These are phyloP conservation scores for Sclerotinia minor DNA, from an alignment of 2,329 filamentous ascomycete species.

Conservation along the genomic window DNA sequence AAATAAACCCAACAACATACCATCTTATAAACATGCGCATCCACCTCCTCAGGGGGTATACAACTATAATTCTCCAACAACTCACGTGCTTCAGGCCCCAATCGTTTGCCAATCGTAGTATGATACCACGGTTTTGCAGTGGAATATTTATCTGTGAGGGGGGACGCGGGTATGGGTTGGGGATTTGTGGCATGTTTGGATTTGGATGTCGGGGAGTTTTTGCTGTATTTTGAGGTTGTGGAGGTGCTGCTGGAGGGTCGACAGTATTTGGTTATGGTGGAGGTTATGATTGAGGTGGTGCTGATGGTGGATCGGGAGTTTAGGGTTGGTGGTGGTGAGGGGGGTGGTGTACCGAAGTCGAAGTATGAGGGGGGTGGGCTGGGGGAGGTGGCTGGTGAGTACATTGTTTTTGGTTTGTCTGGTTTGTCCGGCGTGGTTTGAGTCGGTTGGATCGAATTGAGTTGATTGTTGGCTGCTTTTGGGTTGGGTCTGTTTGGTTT, in stretches of 20 bases:
- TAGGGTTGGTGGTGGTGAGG: background rate
- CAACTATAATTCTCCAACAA: constrained; percentile 32
- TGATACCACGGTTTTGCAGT: constrained; percentile 22
- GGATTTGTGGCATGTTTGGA: background rate
- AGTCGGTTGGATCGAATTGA: no score
- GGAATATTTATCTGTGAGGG: constrained; percentile 10
- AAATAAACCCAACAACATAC: constrained; percentile 19
- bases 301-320: background rate
- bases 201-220: no score
- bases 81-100: constrained; percentile 25
- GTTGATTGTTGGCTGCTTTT: no score
- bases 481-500: no score
- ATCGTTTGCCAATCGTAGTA: constrained; percentile 5
- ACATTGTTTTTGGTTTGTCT: no score
- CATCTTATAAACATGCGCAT: constrained; percentile 30
- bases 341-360: constrained; percentile 10
- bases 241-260: background rate
- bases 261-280: background rate
- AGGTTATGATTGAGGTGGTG: background rate
- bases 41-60: constrained; percentile 28
- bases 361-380: background rate
- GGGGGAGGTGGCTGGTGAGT: background rate
- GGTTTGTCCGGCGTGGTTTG: no score
- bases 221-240: no score
- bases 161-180: background rate